These are phyloP conservation scores for Lagerstroemia speciosa DNA, from an alignment of 345 rosid genomes.

Conservation along the genomic window DNA sequence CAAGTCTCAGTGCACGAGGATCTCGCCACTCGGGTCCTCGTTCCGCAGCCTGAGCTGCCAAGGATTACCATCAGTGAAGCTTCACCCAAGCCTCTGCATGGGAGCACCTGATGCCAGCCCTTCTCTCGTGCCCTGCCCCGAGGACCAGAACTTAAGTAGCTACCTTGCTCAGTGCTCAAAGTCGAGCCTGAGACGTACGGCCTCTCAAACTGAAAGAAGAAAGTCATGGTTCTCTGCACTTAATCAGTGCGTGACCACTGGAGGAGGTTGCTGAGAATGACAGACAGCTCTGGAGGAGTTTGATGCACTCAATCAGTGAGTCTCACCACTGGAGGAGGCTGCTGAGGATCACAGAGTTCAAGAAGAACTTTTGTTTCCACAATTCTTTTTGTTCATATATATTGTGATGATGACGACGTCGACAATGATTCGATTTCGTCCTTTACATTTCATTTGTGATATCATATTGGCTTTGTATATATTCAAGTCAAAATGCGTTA, in stretches of 20 bases:
- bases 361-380: background rate
- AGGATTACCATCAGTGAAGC: slow-evolving; percentile 51
- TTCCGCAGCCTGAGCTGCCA: slow-evolving; percentile 67
- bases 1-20: slow-evolving; percentile 33
- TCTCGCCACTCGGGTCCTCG: slow-evolving; percentile 53
- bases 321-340: too few species aligned
- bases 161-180: slow-evolving; percentile 43
- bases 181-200: slow-evolving; percentile 39
- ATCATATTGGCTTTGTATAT: slow-evolving; percentile 4
- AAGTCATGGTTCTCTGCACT: slow-evolving; percentile 72
- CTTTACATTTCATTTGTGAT: background rate
- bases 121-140: slow-evolving; percentile 27
- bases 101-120: slow-evolving; percentile 53
- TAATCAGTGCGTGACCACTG: slow-evolving; percentile 58
- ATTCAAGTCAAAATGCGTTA: background rate
- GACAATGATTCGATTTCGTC: background rate
- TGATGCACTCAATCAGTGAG: too few species aligned
- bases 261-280: slow-evolving; percentile 49
- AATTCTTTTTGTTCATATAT: background rate
- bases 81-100: slow-evolving; percentile 55
- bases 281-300: background rate
- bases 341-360: too few species aligned
- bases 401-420: too few species aligned
- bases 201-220: slow-evolving; percentile 34
- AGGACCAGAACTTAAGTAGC: slow-evolving; percentile 23